A percentile compares a stretch with the other conserved stretches of the same genome.
These are phyloP conservation scores for Heterobasidion annosum DNA, from an alignment of 1,284 basidiomycete genomes.

Conservation along the genomic window DNA sequence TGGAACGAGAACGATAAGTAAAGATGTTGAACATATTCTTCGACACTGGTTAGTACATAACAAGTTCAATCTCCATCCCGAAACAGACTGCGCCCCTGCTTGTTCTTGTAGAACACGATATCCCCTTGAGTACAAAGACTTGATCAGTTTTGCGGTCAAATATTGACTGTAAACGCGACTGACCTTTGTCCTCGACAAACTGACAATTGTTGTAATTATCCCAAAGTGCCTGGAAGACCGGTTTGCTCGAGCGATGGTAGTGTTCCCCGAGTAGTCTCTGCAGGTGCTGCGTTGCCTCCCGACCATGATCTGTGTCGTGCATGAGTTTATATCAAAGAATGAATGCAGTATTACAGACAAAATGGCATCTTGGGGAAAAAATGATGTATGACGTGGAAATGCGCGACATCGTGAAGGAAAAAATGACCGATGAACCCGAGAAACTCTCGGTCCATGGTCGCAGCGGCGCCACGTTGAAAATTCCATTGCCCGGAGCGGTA, in stretches of 20 bases:
- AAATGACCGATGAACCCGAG: slow-evolving; percentile 39
- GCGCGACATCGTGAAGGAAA: slow-evolving; percentile 34
- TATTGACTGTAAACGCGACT: not conserved
- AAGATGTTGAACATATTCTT: no score
- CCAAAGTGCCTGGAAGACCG: slow-evolving; percentile 46
- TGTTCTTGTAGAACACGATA: slow-evolving; percentile 60
- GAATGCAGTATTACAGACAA: slow-evolving; percentile 13
- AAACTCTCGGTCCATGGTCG: slow-evolving; percentile 51
- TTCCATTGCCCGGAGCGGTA: slow-evolving; percentile 47
- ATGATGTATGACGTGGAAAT: slow-evolving; percentile 32
- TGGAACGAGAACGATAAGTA: no score
- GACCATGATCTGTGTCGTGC: slow-evolving; percentile 28
- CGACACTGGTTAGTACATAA: no score
- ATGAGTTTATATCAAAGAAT: not conserved
- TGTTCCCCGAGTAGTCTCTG: slow-evolving; percentile 44
- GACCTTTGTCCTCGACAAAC: slow-evolving; percentile 61
- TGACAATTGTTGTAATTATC: slow-evolving; percentile 49
- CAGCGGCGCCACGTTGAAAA: slow-evolving; percentile 56
- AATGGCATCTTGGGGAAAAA: slow-evolving; percentile 26
- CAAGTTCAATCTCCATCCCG: no score
- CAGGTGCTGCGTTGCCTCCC: slow-evolving; percentile 41
- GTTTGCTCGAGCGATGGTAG: slow-evolving; percentile 37
- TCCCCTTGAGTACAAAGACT: slow-evolving; percentile 20
- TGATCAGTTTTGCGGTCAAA: not conserved
- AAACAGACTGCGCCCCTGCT: slow-evolving; percentile 25